Evolutionary conservation across 106 monocot genomes (phyloP).

Genomic region (Hemerocallis citrina): DNA sequence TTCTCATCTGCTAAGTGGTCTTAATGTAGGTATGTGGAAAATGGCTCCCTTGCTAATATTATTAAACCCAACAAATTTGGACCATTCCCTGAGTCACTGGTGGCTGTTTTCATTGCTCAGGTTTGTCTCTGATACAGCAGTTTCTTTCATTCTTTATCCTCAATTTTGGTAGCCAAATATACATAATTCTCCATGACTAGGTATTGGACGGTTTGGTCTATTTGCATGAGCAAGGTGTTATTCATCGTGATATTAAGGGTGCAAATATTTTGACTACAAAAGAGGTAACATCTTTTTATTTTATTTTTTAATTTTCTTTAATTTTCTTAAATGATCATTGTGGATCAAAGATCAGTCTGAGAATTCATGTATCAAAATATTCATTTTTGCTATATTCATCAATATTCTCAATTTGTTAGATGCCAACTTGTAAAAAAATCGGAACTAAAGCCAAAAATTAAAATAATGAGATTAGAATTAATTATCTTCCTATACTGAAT

Average conservation of each 20-base stretch:
- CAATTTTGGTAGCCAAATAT: slow-evolving; percentile 2
- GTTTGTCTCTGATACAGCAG: slow-evolving; percentile 18
- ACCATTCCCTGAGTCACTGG: slow-evolving; percentile 93
- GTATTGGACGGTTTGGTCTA: slow-evolving; percentile 97
- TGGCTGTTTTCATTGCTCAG: slow-evolving; percentile 89
- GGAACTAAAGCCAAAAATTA: too few relatives aligned
- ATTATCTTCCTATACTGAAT: too few relatives aligned
- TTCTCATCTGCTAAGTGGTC: not conserved
- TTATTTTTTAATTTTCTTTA: not conserved
- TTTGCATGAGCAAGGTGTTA: slow-evolving; percentile 98
- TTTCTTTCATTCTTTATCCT: not conserved
- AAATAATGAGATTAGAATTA: too few relatives aligned
- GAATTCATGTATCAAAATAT: too few relatives aligned
- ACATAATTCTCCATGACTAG: slow-evolving; percentile 28
- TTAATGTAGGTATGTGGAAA: slow-evolving; percentile 86
- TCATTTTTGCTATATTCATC: too few relatives aligned
- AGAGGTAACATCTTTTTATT: slow-evolving; percentile 45
- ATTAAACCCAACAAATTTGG: slow-evolving; percentile 99
- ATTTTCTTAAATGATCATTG: not conserved
- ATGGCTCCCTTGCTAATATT: slow-evolving; percentile 95
- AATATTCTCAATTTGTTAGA: too few relatives aligned
- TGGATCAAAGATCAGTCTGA: too few relatives aligned
- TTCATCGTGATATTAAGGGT: slow-evolving; percentile 98
- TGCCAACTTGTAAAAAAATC: too few relatives aligned
- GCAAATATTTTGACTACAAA: slow-evolving; percentile 99